These are phyloP conservation scores for Pholiota conissans DNA, from an alignment of 768 basidiomycete genomes.

Conservation along the genomic window DNA sequence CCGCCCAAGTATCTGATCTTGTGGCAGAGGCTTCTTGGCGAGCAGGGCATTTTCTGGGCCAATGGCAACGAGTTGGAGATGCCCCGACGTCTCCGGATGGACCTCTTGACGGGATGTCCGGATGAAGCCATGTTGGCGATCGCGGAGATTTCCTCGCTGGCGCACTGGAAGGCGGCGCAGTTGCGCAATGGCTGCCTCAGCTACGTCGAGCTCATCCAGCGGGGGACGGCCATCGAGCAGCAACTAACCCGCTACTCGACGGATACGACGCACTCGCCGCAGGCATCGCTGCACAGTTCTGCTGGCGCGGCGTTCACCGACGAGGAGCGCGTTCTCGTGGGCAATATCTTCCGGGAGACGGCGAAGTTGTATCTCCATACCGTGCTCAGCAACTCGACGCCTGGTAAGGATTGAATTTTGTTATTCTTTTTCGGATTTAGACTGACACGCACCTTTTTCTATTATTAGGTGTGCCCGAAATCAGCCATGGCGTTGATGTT, in stretches of 20 bases:
- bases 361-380: conserved; percentile 71
- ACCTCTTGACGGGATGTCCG: conserved; percentile 72
- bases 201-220: conserved; percentile 69
- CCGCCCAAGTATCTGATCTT: conserved; percentile 66
- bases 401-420: conserved; percentile 46
- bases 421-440: not conserved
- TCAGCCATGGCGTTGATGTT: conserved; percentile 52
- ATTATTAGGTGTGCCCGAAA: conserved; percentile 67
- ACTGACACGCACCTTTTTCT: not conserved
- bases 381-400: conserved; percentile 65
- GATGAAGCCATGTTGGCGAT: conserved; percentile 77
- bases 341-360: conserved; percentile 63
- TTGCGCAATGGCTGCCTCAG: conserved; percentile 66
- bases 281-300: conserved; percentile 29
- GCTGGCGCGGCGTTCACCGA: conserved; percentile 31
- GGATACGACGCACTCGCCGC: conserved; percentile 28
- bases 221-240: conserved; percentile 73
- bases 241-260: conserved; percentile 48
- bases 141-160: conserved; percentile 70
- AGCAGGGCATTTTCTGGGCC: conserved; percentile 46
- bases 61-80: conserved; percentile 25
- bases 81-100: conserved; percentile 57
- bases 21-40: conserved; percentile 66
- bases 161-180: conserved; percentile 73
- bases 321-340: conserved; percentile 50